Evolutionary conservation across 2,329 filamentous ascomycete species (phyloP).

Genomic region (Microdochium paspali): DNA sequence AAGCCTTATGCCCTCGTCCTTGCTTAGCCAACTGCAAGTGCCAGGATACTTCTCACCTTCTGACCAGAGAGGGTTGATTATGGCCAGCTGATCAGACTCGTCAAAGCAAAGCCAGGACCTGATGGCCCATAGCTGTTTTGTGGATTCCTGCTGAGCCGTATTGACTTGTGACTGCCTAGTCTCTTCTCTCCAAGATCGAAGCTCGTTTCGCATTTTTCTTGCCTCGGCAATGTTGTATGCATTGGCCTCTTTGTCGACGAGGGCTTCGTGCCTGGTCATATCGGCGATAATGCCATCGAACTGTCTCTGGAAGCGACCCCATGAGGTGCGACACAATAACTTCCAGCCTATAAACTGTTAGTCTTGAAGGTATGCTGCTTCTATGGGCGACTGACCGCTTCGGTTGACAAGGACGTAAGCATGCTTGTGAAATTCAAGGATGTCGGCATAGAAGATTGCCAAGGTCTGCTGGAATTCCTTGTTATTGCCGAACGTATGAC

Average conservation of each 20-base stretch:
- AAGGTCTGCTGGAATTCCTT: conserved; percentile 28
- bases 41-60: conserved; percentile 16
- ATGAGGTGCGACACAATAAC: conserved; percentile 23
- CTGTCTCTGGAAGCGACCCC: conserved; percentile 24
- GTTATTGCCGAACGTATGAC: conserved; percentile 16
- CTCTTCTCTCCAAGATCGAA: conserved; percentile 15
- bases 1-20: conserved; percentile 13
- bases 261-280: conserved; percentile 15
- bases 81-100: conserved; percentile 17
- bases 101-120: conserved; percentile 19
- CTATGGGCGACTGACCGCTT: conserved; percentile 12
- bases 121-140: conserved; percentile 14
- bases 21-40: conserved; percentile 23
- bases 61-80: conserved; percentile 15
- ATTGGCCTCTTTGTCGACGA: conserved; percentile 23
- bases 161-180: conserved; percentile 7
- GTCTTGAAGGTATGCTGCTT: background rate
- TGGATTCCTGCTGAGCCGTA: conserved; percentile 12
- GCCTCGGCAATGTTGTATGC: conserved; percentile 17
- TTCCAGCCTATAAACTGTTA: conserved; percentile 19
- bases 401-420: conserved; percentile 34
- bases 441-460: conserved; percentile 35
- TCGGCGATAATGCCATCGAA: conserved; percentile 24
- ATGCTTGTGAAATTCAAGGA: conserved; percentile 34
- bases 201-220: conserved; percentile 9